A percentile compares a stretch with the other conserved stretches of the same genome.
Evolutionary conservation across 177 flowering plant genomes (phyloP).

Genomic region (Telopea speciosissima): DNA sequence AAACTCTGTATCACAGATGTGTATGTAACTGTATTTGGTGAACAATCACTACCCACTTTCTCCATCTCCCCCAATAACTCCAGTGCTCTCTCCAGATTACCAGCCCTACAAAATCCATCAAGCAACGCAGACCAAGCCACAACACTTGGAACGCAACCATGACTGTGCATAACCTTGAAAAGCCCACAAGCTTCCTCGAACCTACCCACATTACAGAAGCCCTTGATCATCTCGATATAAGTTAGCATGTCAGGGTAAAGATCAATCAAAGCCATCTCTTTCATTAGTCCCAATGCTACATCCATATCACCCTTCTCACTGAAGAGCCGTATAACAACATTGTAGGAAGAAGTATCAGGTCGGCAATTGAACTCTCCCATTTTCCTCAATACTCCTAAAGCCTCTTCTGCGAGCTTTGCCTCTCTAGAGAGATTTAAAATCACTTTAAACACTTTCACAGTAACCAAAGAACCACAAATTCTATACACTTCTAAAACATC

Average conservation of each 20-base stretch:
- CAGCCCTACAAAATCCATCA: conserved; percentile 61
- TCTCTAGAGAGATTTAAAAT: conserved; percentile 56
- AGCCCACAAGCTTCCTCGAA: conserved; percentile 60
- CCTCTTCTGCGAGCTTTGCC: conserved; percentile 53
- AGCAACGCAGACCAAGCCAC: conserved; percentile 54
- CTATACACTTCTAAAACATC: conserved; percentile 52
- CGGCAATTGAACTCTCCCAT: conserved; percentile 55
- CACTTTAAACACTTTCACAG: conserved; percentile 49
- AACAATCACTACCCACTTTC: conserved; percentile 36
- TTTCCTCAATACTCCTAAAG: conserved; percentile 58
- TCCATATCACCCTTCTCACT: conserved; percentile 49
- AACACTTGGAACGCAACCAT: conserved; percentile 57
- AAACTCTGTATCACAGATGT: conserved; percentile 63
- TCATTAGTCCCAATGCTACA: conserved; percentile 40
- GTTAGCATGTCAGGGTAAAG: conserved; percentile 68
- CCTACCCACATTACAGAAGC: conserved; percentile 48
- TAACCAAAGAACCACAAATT: conserved; percentile 38
- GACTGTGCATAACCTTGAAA: conserved; percentile 43
- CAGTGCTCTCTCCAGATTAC: conserved; percentile 48
- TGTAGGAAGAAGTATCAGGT: conserved; percentile 58
- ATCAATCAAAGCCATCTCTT: conserved; percentile 60
- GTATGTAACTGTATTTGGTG: conserved; percentile 69
- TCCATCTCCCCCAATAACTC: conserved; percentile 75
- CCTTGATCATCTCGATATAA: conserved; percentile 50
- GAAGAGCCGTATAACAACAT: conserved; percentile 60